Evolutionary conservation across 2,329 filamentous ascomycete genomes (phyloP).

Genomic region (Ophioceras dolichostomum): DNA sequence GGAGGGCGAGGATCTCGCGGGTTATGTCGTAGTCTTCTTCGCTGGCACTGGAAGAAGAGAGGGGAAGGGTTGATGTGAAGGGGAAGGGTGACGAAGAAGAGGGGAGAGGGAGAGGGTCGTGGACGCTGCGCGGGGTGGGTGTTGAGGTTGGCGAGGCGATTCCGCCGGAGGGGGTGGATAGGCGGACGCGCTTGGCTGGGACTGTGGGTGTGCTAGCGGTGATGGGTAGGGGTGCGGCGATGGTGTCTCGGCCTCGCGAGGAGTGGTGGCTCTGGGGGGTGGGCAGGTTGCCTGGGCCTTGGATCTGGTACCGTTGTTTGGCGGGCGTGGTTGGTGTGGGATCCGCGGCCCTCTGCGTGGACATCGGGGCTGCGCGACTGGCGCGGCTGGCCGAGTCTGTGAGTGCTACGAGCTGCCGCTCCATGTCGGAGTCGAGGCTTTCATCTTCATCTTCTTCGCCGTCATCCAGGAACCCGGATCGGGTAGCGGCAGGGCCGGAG

Average conservation of each 20-base stretch:
- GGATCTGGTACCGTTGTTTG: neutral
- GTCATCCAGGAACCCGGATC: too few species aligned
- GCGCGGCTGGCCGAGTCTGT: conserved; percentile 1
- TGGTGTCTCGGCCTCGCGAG: too few species aligned
- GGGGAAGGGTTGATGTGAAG: too few species aligned
- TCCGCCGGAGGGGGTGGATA: conserved; percentile 2
- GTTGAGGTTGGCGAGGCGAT: conserved; percentile 1
- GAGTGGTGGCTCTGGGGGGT: conserved; percentile 3
- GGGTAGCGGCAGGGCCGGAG: too few species aligned
- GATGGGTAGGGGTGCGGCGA: too few species aligned
- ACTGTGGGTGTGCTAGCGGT: too few species aligned
- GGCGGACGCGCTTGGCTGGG: conserved; percentile 1
- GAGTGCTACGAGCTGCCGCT: neutral
- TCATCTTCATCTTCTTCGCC: conserved; percentile 1
- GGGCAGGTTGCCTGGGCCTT: neutral
- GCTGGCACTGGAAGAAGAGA: neutral
- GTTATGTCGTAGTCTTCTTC: conserved; percentile 22
- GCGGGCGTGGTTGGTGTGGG: conserved; percentile 1
- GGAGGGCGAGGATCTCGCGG: conserved; percentile 34
- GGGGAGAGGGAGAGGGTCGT: too few species aligned
- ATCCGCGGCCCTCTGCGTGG: too few species aligned
- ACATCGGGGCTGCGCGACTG: too few species aligned
- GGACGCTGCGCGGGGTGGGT: neutral
- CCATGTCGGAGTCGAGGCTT: conserved; percentile 1
- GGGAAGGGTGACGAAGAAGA: too few species aligned